Conservation (phyloP, 805 yeast genomes). For the Saccharomyces eubayanus region DNA sequence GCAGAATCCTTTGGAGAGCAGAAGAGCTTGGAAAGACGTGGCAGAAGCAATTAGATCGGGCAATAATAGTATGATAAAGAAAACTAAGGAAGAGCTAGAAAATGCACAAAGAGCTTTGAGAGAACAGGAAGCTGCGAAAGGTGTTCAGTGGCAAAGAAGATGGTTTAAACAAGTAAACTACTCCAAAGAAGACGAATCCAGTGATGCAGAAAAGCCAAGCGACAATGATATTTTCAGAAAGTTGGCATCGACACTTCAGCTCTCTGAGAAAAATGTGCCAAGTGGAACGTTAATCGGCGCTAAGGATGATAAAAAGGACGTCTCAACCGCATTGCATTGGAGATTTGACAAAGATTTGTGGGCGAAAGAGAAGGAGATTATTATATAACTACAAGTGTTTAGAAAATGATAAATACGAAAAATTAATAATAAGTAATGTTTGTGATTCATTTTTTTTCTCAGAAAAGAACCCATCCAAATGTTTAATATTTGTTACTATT, state of each 20-base stretch:
- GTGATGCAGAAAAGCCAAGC: slow-evolving; percentile 19
- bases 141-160: slow-evolving; percentile 63
- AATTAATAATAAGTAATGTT: neutral
- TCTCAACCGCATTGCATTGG: slow-evolving; percentile 53
- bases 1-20: slow-evolving; percentile 74
- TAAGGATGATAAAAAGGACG: slow-evolving; percentile 42
- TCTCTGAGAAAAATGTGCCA: slow-evolving; percentile 57
- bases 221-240: slow-evolving; percentile 32
- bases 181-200: slow-evolving; percentile 17
- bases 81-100: slow-evolving; percentile 72
- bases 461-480: neutral
- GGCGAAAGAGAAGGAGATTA: slow-evolving; percentile 53
- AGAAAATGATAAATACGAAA: neutral
- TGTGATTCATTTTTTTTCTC: neutral
- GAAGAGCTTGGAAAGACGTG: slow-evolving; percentile 84
- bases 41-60: slow-evolving; percentile 77
- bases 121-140: slow-evolving; percentile 58
- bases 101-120: slow-evolving; percentile 78
- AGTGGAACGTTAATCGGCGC: slow-evolving; percentile 54
- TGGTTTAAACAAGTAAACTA: slow-evolving; percentile 62
- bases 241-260: slow-evolving; percentile 41
- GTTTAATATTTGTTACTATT: neutral
- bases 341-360: slow-evolving; percentile 50
- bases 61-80: slow-evolving; percentile 65
- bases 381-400: slow-evolving; percentile 21